Evolutionary conservation across 2,329 filamentous ascomycete genomes (phyloP).

Genomic region (Penicillium sp.): DNA sequence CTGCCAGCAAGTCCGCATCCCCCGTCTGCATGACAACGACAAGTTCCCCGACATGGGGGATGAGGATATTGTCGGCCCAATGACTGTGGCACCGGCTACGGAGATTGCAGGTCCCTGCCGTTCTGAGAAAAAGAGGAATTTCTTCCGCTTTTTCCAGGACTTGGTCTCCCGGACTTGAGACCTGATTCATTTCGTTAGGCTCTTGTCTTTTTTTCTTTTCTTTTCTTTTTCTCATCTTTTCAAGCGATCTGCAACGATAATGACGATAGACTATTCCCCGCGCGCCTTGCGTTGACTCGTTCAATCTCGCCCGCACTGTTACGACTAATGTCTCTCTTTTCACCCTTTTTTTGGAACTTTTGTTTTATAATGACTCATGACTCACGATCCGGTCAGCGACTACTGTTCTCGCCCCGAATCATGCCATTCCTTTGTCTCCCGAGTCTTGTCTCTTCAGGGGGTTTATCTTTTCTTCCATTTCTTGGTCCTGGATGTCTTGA

Average conservation of each 20-base stretch:
- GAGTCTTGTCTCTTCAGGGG: slow-evolving; percentile 10
- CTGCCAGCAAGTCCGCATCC: slow-evolving; percentile 45
- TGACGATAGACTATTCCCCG: slow-evolving; percentile 23
- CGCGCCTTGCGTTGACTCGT: slow-evolving; percentile 6
- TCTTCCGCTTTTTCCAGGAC: slow-evolving; percentile 40
- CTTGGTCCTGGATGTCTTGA: not conserved
- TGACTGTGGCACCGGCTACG: slow-evolving; percentile 49
- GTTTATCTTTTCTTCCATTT: not conserved
- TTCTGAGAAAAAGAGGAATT: slow-evolving; percentile 36
- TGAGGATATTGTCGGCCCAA: slow-evolving; percentile 86
- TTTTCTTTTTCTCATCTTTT: not conserved
- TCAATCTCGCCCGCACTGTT: slow-evolving; percentile 21
- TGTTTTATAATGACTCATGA: slow-evolving; percentile 22
- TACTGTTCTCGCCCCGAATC: slow-evolving; percentile 29
- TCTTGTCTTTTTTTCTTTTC: not conserved
- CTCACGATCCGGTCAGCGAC: slow-evolving; percentile 25
- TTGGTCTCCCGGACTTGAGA: slow-evolving; percentile 30
- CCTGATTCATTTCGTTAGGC: not conserved
- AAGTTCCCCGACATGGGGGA: slow-evolving; percentile 86
- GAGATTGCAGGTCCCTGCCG: slow-evolving; percentile 39
- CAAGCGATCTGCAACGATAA: slow-evolving; percentile 18
- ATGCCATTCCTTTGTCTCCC: slow-evolving; percentile 23
- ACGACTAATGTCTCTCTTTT: slow-evolving; percentile 28
- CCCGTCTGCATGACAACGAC: slow-evolving; percentile 47
- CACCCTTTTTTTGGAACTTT: slow-evolving; percentile 5